Conservation (phyloP, 2,329 filamentous ascomycete species). For the Neoarthrinium moseri region DNA sequence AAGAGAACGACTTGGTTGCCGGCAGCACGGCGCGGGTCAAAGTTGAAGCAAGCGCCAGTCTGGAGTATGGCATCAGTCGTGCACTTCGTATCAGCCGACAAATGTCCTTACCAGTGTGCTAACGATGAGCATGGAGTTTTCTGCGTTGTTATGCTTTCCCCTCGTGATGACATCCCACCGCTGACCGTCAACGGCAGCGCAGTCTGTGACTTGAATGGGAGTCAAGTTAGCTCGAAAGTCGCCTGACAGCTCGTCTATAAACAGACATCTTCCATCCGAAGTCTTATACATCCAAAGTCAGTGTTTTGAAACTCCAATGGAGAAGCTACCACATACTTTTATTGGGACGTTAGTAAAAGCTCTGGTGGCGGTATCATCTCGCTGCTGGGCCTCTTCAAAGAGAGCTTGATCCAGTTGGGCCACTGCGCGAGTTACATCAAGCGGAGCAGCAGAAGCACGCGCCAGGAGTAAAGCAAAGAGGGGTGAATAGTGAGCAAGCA, state of each 20-base stretch:
- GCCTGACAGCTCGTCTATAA: constrained; percentile 40
- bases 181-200: constrained; percentile 38
- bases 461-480: constrained; percentile 14
- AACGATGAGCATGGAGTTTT: constrained; percentile 48
- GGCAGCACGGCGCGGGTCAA: constrained; percentile 48
- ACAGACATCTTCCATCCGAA: constrained; percentile 38
- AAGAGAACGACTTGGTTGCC: constrained; percentile 56
- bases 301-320: not conserved
- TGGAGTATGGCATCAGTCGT: no score
- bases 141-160: constrained; percentile 49
- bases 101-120: constrained; percentile 49
- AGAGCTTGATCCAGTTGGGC: constrained; percentile 34
- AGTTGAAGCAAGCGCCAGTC: constrained; percentile 59
- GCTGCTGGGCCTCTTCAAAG: constrained; percentile 39
- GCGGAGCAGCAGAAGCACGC: constrained; percentile 18
- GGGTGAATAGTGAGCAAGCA: not conserved
- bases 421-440: constrained; percentile 24
- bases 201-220: constrained; percentile 39
- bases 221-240: constrained; percentile 44
- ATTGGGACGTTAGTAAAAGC: constrained; percentile 37
- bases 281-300: constrained; percentile 25
- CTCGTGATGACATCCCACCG: constrained; percentile 42
- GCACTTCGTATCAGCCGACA: no score
- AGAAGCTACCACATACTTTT: constrained; percentile 22
- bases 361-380: constrained; percentile 37